Conservation (phyloP, 306 rosid species). For the Geum urbanum region DNA sequence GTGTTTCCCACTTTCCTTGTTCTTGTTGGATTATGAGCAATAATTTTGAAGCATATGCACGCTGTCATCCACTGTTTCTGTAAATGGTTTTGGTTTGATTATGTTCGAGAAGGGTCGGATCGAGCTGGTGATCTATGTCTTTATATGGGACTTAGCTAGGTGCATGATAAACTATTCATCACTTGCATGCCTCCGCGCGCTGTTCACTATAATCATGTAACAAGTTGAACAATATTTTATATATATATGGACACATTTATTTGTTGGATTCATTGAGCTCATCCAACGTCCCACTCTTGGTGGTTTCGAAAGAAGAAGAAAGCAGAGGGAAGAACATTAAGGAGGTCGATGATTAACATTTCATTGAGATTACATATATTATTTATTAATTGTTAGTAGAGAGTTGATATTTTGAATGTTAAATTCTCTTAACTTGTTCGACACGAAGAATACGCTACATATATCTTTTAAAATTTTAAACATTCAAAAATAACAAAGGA, state of each 20-base stretch:
- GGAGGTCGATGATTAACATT: background rate
- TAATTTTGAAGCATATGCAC: background rate
- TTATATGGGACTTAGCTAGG: background rate
- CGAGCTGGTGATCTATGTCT: background rate
- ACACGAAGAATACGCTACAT: too few relatives aligned
- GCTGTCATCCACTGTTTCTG: background rate
- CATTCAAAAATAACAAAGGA: too few relatives aligned
- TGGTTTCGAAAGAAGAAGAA: background rate
- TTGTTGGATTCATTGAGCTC: background rate
- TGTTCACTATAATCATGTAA: background rate
- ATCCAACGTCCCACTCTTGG: background rate
- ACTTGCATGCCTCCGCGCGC: background rate
- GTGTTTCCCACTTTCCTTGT: background rate
- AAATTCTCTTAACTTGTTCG: too few relatives aligned
- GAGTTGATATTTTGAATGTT: too few relatives aligned
- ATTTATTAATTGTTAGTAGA: too few relatives aligned
- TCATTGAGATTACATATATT: too few relatives aligned
- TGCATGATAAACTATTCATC: background rate
- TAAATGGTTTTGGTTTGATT: background rate
- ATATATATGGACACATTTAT: background rate
- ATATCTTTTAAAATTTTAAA: too few relatives aligned
- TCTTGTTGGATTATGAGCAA: background rate
- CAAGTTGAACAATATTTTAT: background rate
- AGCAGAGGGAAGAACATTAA: background rate
- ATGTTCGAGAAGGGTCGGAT: background rate